Evolutionary conservation across 2,329 filamentous ascomycete species (phyloP), one percentile per base, ranked within the genome.

Genomic region (Fusarium keratoplasticum): DNA sequence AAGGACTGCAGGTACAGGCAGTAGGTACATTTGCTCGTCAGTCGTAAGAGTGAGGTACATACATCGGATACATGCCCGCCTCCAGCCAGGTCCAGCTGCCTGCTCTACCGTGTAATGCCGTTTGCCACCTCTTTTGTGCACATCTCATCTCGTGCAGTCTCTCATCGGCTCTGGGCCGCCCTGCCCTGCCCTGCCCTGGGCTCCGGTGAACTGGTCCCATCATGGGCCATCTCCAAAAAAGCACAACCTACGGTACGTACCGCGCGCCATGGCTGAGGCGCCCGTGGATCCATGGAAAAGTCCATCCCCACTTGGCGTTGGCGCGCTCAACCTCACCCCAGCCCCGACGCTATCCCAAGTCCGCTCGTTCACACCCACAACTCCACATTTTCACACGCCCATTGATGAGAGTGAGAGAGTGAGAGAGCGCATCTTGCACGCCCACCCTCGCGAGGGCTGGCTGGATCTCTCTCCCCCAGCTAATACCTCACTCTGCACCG

Each of bases 291-390:
- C 47, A 57, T 35, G 54, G 54, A 29, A 42, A 25, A 36, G 20
- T 58, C 55, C 57, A 59, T 59, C 57, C 57, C 57, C 57, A 59
- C 57, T 77, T 69, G 57, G 74, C 50, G 70, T 63, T 69, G 62
- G 74, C 68, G 70, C 66, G 64, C 72, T 70, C 61, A 65, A 68
- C 67, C 71, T 67, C 69, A 74, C 65, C 69, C 75, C 71, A 67
- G 73, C 67, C 66, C 65, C 65, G 67, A 59, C 69, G 71, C 66
- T 64, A 60, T 69, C 61, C 55, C 69, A 77, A 71, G 75, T 73
- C 66, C 52, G 42, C 62, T 50, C 40, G 44, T 66, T 66, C 75
- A 57, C 65, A 69, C 62, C 61, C 36, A 47, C 36, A 62, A 61
- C 59, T 31, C 70, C 57, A 72, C 74, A 69, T 69, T 63, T 31